Percentiles rank a stretch among this genome's conserved stretches.
Evolutionary conservation across 768 basidiomycete species (phyloP).

Genomic region (Mycena rosella): DNA sequence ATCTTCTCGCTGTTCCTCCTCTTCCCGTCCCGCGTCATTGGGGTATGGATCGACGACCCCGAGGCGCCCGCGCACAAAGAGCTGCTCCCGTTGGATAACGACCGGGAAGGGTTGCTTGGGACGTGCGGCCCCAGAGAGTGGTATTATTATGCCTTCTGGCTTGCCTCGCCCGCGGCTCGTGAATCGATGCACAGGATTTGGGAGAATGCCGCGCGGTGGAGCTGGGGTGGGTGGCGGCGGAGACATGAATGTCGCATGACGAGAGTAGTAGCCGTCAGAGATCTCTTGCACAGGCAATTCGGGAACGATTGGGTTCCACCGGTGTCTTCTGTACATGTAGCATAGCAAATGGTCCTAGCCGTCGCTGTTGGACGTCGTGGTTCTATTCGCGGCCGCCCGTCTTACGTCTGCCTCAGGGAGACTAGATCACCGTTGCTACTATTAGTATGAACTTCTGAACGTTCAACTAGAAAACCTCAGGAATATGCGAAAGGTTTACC

Average conservation of each 20-base stretch:
- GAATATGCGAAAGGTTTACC: too few relatives aligned
- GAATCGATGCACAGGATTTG: constrained; percentile 36
- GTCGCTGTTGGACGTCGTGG: too few relatives aligned
- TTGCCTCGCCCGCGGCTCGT: constrained; percentile 47
- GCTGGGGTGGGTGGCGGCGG: constrained; percentile 48
- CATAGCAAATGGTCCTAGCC: too few relatives aligned
- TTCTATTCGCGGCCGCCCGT: too few relatives aligned
- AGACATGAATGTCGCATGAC: constrained; percentile 45
- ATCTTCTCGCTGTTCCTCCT: constrained; percentile 63
- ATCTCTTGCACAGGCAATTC: constrained; percentile 41
- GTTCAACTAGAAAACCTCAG: too few relatives aligned
- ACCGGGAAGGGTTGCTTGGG: constrained; percentile 47
- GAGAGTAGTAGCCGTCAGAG: constrained; percentile 39
- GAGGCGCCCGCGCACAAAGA: constrained; percentile 38
- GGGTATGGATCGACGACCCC: constrained; percentile 53
- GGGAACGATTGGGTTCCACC: constrained; percentile 40
- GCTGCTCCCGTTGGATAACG: constrained; percentile 33
- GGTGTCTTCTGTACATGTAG: neutral
- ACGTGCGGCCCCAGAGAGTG: constrained; percentile 57
- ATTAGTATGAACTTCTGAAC: too few relatives aligned
- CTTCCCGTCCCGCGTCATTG: constrained; percentile 59
- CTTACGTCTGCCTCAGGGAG: too few relatives aligned
- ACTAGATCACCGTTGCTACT: too few relatives aligned
- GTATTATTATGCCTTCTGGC: constrained; percentile 67
- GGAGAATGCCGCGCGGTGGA: constrained; percentile 31